These are phyloP conservation scores for Leccinum rimulosum DNA, from an alignment of 768 basidiomycete species.

Conservation along the genomic window DNA sequence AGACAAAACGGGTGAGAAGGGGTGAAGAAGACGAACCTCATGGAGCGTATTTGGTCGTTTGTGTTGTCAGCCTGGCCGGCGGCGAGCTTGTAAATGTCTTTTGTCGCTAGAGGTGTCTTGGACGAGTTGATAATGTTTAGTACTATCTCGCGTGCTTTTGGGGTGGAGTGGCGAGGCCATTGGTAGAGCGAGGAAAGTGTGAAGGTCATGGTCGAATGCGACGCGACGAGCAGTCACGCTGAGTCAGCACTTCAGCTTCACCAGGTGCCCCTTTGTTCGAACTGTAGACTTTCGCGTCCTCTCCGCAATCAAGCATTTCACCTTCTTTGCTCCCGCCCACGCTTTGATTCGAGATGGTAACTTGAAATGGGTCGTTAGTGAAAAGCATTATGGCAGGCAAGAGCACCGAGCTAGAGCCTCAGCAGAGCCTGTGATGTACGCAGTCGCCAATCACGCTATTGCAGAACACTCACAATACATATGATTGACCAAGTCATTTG, in stretches of 20 bases:
- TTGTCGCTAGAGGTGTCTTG: conserved; percentile 24
- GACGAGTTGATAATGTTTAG: conserved; percentile 23
- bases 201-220: background rate
- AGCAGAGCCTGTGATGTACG: conserved; percentile 45
- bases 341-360: conserved; percentile 42
- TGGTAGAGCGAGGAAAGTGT: conserved; percentile 20
- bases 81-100: conserved; percentile 26
- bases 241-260: no score
- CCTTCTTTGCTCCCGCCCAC: conserved; percentile 68
- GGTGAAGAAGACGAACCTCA: conserved; percentile 37
- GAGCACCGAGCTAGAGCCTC: conserved; percentile 53
- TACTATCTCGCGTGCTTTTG: conserved; percentile 21
- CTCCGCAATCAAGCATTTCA: conserved; percentile 83
- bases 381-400: conserved; percentile 47
- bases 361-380: conserved; percentile 58
- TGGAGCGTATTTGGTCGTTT: conserved; percentile 52
- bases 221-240: no score
- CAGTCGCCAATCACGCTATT: background rate
- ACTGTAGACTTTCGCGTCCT: conserved; percentile 77
- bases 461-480: conserved; percentile 4
- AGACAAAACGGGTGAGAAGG: background rate
- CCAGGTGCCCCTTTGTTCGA: no score
- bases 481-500: conserved; percentile 25
- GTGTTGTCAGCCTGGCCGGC: conserved; percentile 19
- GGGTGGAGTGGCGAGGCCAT: conserved; percentile 24